Evolutionary conservation across 441 rosid genomes (phyloP), one percentile per base, ranked within the genome.

Genomic region (Euphorbia celastroides): DNA sequence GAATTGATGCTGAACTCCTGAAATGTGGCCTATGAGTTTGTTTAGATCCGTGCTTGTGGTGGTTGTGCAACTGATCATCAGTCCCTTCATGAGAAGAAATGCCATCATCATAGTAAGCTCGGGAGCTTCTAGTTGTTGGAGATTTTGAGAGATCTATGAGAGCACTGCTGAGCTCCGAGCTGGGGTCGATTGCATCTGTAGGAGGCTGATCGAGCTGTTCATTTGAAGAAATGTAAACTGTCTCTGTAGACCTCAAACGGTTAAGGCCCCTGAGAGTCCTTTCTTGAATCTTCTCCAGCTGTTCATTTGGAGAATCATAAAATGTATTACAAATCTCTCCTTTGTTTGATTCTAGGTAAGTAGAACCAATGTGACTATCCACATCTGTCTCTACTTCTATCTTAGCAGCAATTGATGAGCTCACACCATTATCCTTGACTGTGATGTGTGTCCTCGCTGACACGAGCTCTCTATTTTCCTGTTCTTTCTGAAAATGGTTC

Each of bases 31-130:
- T 51, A 42, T 63, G 57, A 54, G 74, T 58, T 67, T 57, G 72
- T 70, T 72, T 82, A 54, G 61, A 72, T 52, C 68, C 41, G 63
- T 68, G 54, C 17, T 69, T 60, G 26, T 68, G 65, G 57, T 67
- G 72, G 55, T 76, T 68, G 20, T 74, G 72, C 34, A 76, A 55
- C 48, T 76, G 84, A 74, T 83, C 88, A 78, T 81, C 90, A 10
- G 68, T 68, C 71, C 78, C 89, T 36, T 84, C 88, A 73, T 64
- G 74, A 3, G 98, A 86, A 71, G 97, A 89, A 74, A 84, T 66
- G 55, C 84, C 82, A 42, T 81, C 95, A 77, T 86, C 92, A 70
- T 86, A 76, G 55, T 78, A 88, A 44, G 87, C 88, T 69, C 79
- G 88, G 55, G 81, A 71, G 60, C 86, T 81, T 73, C 81, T 80